Evolutionary conservation across 345 rosid species (phyloP).

Genomic region (Citrus unshiu): DNA sequence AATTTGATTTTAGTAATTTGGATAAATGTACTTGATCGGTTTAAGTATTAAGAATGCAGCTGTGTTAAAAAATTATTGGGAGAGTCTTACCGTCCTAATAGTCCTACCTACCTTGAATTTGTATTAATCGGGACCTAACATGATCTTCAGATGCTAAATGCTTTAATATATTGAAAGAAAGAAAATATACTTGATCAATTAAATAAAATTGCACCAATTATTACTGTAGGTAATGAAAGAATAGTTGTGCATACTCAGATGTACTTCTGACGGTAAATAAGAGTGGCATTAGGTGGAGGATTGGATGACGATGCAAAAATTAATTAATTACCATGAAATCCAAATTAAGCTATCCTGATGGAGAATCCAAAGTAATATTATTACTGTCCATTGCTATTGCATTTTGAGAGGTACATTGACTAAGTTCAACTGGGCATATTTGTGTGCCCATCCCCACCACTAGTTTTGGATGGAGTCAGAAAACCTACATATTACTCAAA

Average conservation of each 20-base stretch:
- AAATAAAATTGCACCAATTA: background rate
- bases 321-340: background rate
- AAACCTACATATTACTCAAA: background rate
- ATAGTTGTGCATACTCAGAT: background rate
- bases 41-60: fast-evolving
- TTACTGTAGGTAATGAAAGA: background rate
- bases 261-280: background rate
- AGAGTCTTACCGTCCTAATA: fast-evolving
- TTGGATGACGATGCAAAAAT: constrained; percentile 6
- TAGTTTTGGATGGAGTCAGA: background rate
- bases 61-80: too few species aligned
- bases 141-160: too few species aligned
- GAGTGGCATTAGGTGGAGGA: constrained; percentile 10
- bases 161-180: too few species aligned
- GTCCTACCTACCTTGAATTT: fast-evolving
- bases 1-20: background rate
- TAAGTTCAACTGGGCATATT: background rate
- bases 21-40: background rate
- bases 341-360: too few species aligned
- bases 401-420: background rate
- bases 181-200: too few species aligned
- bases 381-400: background rate
- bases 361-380: background rate
- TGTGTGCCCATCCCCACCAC: background rate
- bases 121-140: fast-evolving